Conservation (phyloP, 805 yeast genomes). For the Kuraishia hungarica region DNA sequence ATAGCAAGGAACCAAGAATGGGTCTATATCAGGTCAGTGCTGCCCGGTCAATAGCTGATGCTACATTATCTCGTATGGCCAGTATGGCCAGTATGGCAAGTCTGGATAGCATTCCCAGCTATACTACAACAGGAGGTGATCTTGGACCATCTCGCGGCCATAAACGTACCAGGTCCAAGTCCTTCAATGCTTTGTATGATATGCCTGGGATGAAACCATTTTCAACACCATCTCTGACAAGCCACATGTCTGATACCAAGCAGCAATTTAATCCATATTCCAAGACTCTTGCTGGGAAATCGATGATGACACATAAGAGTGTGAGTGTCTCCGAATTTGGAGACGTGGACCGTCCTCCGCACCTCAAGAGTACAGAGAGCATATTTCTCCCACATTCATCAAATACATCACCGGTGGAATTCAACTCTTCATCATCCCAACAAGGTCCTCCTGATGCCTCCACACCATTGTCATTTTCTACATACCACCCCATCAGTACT, state of each 20-base stretch:
- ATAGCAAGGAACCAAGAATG: neutral
- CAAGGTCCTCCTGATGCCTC: neutral
- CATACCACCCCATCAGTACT: neutral
- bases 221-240: neutral
- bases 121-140: neutral
- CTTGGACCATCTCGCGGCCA: neutral
- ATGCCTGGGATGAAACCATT: neutral
- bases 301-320: neutral
- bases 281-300: neutral
- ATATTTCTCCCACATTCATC: neutral
- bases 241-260: neutral
- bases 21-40: neutral
- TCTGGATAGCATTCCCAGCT: neutral
- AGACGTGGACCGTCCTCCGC: neutral
- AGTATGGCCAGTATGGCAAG: neutral
- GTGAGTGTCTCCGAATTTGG: neutral
- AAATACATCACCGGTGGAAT: neutral
- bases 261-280: neutral
- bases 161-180: neutral
- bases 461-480: neutral
- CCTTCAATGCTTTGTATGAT: neutral
- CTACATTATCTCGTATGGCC: neutral
- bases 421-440: neutral
- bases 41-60: neutral
- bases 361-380: neutral